Conservation (phyloP, 2,329 filamentous ascomycete genomes). For the Fusarium pseudograminearum region DNA sequence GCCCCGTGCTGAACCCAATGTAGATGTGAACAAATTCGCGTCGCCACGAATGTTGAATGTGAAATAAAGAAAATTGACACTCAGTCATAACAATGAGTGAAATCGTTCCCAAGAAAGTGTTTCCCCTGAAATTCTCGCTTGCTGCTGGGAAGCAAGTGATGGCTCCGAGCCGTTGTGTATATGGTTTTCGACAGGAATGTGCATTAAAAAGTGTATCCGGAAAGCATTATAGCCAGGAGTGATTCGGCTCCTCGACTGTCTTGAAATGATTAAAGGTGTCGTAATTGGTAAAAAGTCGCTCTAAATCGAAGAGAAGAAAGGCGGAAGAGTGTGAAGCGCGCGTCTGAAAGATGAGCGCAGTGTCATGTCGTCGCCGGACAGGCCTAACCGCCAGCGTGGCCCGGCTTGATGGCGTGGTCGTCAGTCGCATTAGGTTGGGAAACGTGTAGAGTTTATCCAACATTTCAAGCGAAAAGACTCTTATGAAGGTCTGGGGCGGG, state of each 20-base stretch:
- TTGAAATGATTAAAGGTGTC: constrained; percentile 43
- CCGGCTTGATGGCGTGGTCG: constrained; percentile 35
- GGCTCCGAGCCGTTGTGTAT: constrained; percentile 54
- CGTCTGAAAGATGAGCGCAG: constrained; percentile 11
- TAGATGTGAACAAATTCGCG: constrained; percentile 30
- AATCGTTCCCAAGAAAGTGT: constrained; percentile 31
- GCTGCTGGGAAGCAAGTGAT: constrained; percentile 56
- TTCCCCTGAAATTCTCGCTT: constrained; percentile 46
- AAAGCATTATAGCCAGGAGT: constrained; percentile 48
- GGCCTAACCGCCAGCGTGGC: constrained; percentile 41
- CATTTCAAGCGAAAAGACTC: constrained; percentile 35
- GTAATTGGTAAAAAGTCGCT: constrained; percentile 43
- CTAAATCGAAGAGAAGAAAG: constrained; percentile 36
- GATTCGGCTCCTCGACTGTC: constrained; percentile 34
- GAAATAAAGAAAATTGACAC: constrained; percentile 25
- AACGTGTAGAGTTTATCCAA: constrained; percentile 37
- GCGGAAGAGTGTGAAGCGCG: constrained; percentile 25
- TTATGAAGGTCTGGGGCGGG: constrained; percentile 57
- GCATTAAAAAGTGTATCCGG: constrained; percentile 53
- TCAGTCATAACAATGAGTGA: constrained; percentile 28
- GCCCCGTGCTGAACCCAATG: constrained; percentile 46
- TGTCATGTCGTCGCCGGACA: constrained; percentile 35
- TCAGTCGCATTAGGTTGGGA: constrained; percentile 34
- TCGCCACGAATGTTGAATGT: constrained; percentile 21
- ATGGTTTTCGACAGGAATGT: constrained; percentile 52